Evolutionary conservation across 257 asterid species (phyloP), one percentile per base, ranked within the genome.

Genomic region (Linaria vulgaris): DNA sequence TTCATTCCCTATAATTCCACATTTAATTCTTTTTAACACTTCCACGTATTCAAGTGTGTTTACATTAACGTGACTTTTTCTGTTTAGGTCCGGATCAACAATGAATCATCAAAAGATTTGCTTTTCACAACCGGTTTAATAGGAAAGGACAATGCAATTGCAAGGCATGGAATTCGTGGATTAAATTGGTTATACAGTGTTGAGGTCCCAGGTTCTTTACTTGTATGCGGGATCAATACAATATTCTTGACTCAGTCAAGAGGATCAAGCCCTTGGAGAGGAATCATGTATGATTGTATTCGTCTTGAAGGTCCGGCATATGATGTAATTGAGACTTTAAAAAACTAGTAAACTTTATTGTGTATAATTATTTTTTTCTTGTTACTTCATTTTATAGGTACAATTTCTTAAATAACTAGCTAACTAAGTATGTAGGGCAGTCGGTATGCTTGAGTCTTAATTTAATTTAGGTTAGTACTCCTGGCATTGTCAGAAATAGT

Each of bases 121-220:
- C 70, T 68, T 51, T 88, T 82, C 53, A 76, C 83, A 3, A 90
- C 87, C 6, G 83, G 82, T 1, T n/a, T 63, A 1, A 84, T 91
- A 14, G 96, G 97, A 1, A 78, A 64, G 51, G 97, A 91, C 76
- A 91, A 91, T 27, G 59, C 95, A 1, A 82, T 91, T 30, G 97
- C 96, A 2, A 82, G 97, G 24, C 97, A 91, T 69, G 96, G 97
- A 2, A 91, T 88, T 57, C 96, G 75, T 69, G 97, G 97, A 53
- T 41, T 82, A 37, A 84, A 91, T 19, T 78, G 87, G 84, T 55
- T 83, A 17, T 91, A 70, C 30, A 76, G 73, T 31, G 65, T 85
- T 25, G 64, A 48, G 56, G 30, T 91, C 45, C 68, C 69, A 19
- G 82, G 84, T 7, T 70, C 78, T 30, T 41, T 64, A n/a, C 84